phyloP scores from a whole-genome alignment of 73 alveolate genomes.

The Halteria grandinella region DNA sequence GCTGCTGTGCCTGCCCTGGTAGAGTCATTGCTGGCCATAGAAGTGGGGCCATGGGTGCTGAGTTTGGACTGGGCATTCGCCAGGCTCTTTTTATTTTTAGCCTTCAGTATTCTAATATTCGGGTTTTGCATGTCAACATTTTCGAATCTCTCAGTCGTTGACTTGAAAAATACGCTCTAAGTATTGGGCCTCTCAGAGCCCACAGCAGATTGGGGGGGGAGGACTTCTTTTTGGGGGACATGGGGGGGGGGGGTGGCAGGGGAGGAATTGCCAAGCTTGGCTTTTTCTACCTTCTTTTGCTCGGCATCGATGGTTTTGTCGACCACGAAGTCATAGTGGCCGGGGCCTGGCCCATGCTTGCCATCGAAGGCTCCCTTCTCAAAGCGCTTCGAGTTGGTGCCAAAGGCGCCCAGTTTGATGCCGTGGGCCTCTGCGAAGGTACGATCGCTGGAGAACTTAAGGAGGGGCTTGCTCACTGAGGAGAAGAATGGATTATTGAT shows the following conservation, averaged over 20 bases:
- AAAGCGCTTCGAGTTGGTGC: slow-evolving; percentile 45
- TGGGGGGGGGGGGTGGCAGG: background rate
- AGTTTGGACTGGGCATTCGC: slow-evolving; percentile 9
- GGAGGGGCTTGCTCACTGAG: slow-evolving; percentile 33
- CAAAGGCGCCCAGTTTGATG: slow-evolving; percentile 48
- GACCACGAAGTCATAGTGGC: background rate
- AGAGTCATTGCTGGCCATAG: background rate
- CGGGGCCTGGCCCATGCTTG: slow-evolving; percentile 59
- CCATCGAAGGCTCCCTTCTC: background rate
- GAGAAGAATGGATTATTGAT: slow-evolving; percentile 48
- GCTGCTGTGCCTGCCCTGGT: slow-evolving; percentile 13
- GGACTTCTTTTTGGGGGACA: background rate
- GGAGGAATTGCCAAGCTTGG: background rate
- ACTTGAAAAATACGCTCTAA: slow-evolving; percentile 35
- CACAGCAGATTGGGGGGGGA: too few relatives aligned
- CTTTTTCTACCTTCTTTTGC: background rate
- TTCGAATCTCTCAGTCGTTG: slow-evolving; percentile 63
- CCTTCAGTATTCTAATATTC: slow-evolving; percentile 47
- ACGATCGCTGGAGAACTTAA: slow-evolving; percentile 48
- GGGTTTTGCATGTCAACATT: slow-evolving; percentile 54
- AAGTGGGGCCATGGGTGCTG: slow-evolving; percentile 19
- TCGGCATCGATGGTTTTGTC: background rate
- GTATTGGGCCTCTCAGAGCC: slow-evolving; percentile 29
- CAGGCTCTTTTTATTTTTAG: slow-evolving; percentile 11
- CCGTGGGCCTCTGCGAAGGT: slow-evolving; percentile 49